Base-by-base conservation (phyloP, 192 early-diverging fungal genomes). In the Rhizophagus sp. region DNA sequence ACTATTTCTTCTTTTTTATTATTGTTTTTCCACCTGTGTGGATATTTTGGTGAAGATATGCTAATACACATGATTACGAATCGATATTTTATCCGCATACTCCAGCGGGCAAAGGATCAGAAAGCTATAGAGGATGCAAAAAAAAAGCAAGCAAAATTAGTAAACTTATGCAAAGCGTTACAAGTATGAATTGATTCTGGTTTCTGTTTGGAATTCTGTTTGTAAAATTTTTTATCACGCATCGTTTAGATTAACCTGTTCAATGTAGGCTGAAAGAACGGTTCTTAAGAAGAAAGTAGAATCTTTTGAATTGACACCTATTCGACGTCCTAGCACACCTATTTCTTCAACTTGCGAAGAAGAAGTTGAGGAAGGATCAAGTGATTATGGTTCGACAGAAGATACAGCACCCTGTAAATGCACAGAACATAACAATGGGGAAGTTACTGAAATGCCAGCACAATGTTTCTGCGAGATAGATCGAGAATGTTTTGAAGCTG, bases 131-230 rank as follows among this genome's bases (percentile, higher is more conserved):
- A 91, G 33, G 81, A 75, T n/a, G 84, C 88, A 10, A 80, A 79
- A 10, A 84, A 83, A 76, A 87, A 82, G 39, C 84, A 83, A 47
- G 70, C 81, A n/a, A 90, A 91, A 78, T 65, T 91, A 33, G 90
- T 90, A 69, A 82, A 84, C 41, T 80, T 91, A 13, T 91, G 90
- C 76, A 71, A 89, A 66, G 88, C 89, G 0, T 78, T 91, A n/a
- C 90, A 91, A 50, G 82, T 76, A 76, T 76, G 4, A 27, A 27
- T 72, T 72, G 0, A n/a, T 65, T 47, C 34, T 44, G 34, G 0
- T 11, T 65, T 47, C 34, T 44, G 34, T 65, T 73, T 44, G 3
- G 36, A 34, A 75, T 75, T 30, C 30, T 30, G 30, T 30, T 0
- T 30, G 30, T 30, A 30, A 30, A 22, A 27, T 30, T 10, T 52